Base-by-base conservation (phyloP, 495 filamentous ascomycete species). In the Collariella sp. region DNA sequence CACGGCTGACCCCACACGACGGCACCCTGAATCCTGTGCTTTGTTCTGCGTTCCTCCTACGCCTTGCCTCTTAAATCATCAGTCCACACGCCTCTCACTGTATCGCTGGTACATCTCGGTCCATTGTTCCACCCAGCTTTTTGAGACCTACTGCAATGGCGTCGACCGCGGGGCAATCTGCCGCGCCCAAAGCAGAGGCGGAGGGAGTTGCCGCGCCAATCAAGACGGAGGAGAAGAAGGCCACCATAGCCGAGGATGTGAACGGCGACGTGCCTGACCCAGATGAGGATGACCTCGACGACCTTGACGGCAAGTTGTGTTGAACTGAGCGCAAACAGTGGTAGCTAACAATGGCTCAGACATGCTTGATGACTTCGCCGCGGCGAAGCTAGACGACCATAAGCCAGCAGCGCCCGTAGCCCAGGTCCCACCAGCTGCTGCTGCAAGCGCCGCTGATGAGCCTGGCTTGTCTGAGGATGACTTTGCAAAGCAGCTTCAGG, bases 241-340 rank as follows among this genome's bases (percentile, higher is more conserved):
- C 46, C 23, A 58, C 61, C 35, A 63, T 65, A 10, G 64, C 64
- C 6, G 59, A 60, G n/a, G 53, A 59, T 35, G 47, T 26, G 18
- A 42, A 76, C n/a, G 73, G 80, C 55, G 73, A 80, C 55, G 79
- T 77, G 1, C 77, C 84, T 16, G 87, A 89, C 64, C 85, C 86
- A 24, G 87, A 89, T 57, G 86, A 89, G 65, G 87, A 89, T 67
- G 89, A 95, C 64, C 78, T 95, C 18, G 90, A 95, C 64, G 91
- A 96, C 65, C 72, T 97, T 40, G 91, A 97, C 69, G 91, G 89
- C 86, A 64, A 45, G 75, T 60, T n/a, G 26, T 23, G 24, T 26
- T 19, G 35, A 23, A 43, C 7, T 51, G n/a, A 29, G n/a, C 16
- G 34, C 13, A 23, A 44, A 51, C 46, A 22, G 16, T 56, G 38